These are phyloP conservation scores for Cercophora scortea DNA, from an alignment of 495 filamentous ascomycete species.

Conservation along the genomic window DNA sequence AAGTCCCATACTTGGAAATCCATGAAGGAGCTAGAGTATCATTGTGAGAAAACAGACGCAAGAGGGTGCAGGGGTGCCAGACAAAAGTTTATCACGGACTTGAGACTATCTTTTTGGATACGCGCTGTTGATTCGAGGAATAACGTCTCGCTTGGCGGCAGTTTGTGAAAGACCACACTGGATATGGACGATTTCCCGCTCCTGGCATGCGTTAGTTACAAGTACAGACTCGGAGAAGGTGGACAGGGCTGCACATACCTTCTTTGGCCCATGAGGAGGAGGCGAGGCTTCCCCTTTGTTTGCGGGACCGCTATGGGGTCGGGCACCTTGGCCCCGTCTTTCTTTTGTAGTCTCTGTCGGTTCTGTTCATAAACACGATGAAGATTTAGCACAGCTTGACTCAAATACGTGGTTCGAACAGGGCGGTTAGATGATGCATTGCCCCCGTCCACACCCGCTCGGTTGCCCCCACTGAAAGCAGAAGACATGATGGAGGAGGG, in stretches of 20 bases:
- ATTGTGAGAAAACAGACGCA: slow-evolving; percentile 8
- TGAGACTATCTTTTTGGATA: slow-evolving; percentile 87
- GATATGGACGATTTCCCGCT: slow-evolving; percentile 97
- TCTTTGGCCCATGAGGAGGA: slow-evolving; percentile 92
- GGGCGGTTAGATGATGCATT: slow-evolving; percentile 6
- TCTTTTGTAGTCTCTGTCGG: slow-evolving; percentile 36
- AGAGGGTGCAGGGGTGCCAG: neutral
- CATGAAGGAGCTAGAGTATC: slow-evolving; percentile 74
- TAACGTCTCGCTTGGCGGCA: slow-evolving; percentile 88
- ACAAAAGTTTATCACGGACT: slow-evolving; percentile 41
- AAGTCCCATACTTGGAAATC: slow-evolving; percentile 98
- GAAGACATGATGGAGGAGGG: slow-evolving; percentile 26
- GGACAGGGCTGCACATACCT: slow-evolving; percentile 47
- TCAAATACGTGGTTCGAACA: slow-evolving; percentile 21
- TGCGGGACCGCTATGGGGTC: slow-evolving; percentile 32
- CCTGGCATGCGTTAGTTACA: slow-evolving; percentile 39
- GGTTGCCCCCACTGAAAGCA: slow-evolving; percentile 3
- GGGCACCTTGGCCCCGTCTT: slow-evolving; percentile 27
- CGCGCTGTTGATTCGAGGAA: slow-evolving; percentile 90
- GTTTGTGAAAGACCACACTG: slow-evolving; percentile 95
- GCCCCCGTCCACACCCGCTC: slow-evolving; percentile 11
- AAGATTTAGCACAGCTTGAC: slow-evolving; percentile 47
- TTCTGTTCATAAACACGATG: slow-evolving; percentile 51
- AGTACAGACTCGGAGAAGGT: neutral
- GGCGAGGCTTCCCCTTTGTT: slow-evolving; percentile 64